phyloP scores from a whole-genome alignment of 1,284 basidiomycete species.

The Trichosporon sp. region DNA sequence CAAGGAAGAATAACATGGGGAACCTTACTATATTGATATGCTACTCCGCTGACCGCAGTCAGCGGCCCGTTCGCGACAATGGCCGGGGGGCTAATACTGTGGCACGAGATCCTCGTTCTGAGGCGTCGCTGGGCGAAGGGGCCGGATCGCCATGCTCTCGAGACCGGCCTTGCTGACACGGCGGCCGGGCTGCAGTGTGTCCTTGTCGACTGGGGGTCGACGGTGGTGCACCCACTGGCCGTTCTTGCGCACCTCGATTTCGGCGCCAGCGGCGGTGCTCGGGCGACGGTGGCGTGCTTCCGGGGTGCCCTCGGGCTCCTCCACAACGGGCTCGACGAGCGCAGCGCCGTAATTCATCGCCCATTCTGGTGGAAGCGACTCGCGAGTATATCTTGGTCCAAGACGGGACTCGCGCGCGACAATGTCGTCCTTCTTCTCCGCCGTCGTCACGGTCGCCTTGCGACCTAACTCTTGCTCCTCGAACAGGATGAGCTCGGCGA shows the following conservation, averaged over 20 bases:
- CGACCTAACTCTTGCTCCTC: constrained; percentile 85
- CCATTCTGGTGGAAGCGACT: constrained; percentile 69
- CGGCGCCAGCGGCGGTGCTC: constrained; percentile 55
- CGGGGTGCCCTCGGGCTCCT: constrained; percentile 28
- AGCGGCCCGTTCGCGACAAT: neutral
- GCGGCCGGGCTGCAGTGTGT: constrained; percentile 78
- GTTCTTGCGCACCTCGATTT: constrained; percentile 72
- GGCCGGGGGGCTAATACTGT: neutral
- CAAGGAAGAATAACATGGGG: neutral
- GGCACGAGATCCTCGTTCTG: constrained; percentile 3
- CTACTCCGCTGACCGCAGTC: neutral
- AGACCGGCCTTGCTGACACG: constrained; percentile 86
- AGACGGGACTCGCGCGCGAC: constrained; percentile 51
- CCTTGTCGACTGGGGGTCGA: constrained; percentile 77
- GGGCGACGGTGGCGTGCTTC: constrained; percentile 66
- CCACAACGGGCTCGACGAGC: constrained; percentile 21
- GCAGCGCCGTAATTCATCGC: constrained; percentile 8
- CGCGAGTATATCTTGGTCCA: constrained; percentile 64
- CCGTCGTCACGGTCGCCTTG: constrained; percentile 61
- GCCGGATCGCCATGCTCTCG: constrained; percentile 61
- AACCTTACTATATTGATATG: neutral
- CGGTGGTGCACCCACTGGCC: constrained; percentile 74
- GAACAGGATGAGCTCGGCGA: constrained; percentile 94
- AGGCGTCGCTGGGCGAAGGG: constrained; percentile 11
- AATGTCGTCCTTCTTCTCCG: constrained; percentile 27